A percentile compares a stretch with the other conserved stretches of the same genome.
Conservation (phyloP, 805 yeast species). For the Monosporozyma siamensis region DNA sequence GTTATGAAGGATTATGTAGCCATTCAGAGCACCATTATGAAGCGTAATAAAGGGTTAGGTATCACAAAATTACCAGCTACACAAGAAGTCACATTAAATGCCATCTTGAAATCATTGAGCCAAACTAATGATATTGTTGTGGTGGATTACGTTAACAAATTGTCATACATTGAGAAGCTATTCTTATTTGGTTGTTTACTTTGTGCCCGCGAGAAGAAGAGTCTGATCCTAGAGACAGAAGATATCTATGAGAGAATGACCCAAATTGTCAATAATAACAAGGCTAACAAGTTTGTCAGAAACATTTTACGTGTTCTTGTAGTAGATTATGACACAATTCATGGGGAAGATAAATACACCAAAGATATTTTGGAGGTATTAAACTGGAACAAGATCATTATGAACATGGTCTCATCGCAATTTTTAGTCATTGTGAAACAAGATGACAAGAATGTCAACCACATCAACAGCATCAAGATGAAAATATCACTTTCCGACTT, state of each 20-base stretch:
- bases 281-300: neutral
- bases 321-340: neutral
- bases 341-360: neutral
- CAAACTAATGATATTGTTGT: slow-evolving; percentile 49
- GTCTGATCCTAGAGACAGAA: neutral
- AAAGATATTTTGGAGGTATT: neutral
- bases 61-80: slow-evolving; percentile 24
- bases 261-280: neutral
- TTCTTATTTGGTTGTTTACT: slow-evolving; percentile 1
- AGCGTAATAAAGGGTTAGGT: neutral
- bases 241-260: neutral
- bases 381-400: neutral
- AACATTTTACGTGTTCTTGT: neutral
- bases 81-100: slow-evolving; percentile 54
- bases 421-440: neutral
- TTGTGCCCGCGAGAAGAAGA: neutral
- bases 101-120: slow-evolving; percentile 65
- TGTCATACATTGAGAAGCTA: neutral
- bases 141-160: neutral
- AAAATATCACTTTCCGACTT: neutral
- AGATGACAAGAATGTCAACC: neutral
- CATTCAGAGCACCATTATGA: neutral
- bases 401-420: neutral
- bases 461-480: slow-evolving; percentile 1
- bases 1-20: slow-evolving; percentile 15